These are phyloP conservation scores for Cordia subcordata DNA, from an alignment of 257 asterid genomes.

Conservation along the genomic window DNA sequence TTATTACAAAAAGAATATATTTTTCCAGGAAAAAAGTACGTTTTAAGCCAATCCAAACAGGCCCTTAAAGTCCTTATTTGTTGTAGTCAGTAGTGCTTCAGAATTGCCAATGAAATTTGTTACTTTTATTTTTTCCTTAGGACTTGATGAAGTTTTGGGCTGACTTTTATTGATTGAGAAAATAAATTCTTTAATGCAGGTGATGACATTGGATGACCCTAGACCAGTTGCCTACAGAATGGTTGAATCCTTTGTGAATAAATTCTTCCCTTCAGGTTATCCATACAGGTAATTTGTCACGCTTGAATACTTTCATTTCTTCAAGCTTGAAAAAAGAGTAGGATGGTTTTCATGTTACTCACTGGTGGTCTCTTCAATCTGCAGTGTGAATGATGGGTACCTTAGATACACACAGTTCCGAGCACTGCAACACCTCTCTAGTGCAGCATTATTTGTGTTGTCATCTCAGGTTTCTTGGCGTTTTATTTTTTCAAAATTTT, in stretches of 20 bases:
- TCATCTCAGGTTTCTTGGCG: constrained; percentile 86
- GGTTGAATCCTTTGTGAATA: constrained; percentile 66
- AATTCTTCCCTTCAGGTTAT: constrained; percentile 92
- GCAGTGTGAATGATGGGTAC: constrained; percentile 94
- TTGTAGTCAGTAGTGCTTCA: too few species aligned
- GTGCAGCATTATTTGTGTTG: constrained; percentile 86
- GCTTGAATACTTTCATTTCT: not conserved
- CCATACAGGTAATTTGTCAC: constrained; percentile 64
- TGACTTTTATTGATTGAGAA: not conserved
- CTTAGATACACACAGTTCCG: constrained; percentile 92
- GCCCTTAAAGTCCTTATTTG: too few species aligned
- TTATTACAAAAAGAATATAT: too few species aligned
- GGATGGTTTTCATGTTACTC: constrained; percentile 3
- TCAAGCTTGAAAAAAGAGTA: not conserved
- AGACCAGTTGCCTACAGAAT: constrained; percentile 61
- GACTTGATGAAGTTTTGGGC: not conserved
- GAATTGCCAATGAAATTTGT: not conserved
- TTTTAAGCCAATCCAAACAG: too few species aligned
- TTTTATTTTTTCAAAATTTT: constrained; percentile 6
- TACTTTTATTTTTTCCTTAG: not conserved
- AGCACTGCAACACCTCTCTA: constrained; percentile 89
- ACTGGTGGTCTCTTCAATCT: constrained; percentile 14
- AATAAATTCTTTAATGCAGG: constrained; percentile 34
- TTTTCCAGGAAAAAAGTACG: too few species aligned
- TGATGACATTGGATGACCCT: constrained; percentile 66